Evolutionary conservation across 2,329 filamentous ascomycete genomes (phyloP).

Genomic region (Mycosphaerella arachidis): DNA sequence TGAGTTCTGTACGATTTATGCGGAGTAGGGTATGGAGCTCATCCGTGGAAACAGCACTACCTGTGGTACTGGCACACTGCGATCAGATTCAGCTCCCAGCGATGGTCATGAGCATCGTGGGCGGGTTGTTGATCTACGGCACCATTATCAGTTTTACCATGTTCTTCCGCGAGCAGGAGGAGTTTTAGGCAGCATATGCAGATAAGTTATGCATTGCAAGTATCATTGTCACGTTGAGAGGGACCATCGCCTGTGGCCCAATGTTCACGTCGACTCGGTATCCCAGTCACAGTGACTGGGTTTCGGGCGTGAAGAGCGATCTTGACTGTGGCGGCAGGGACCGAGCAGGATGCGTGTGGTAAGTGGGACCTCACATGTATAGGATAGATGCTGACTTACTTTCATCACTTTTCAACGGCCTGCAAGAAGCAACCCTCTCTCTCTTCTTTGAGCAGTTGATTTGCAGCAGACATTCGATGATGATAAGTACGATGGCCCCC

Average conservation of each 20-base stretch:
- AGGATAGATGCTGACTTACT: too few species aligned
- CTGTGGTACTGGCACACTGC: slow-evolving; percentile 81
- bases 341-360: too few species aligned
- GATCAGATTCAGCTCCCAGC: slow-evolving; percentile 76
- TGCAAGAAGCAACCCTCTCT: too few species aligned
- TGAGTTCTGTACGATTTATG: slow-evolving; percentile 47
- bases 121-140: slow-evolving; percentile 90
- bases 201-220: background rate
- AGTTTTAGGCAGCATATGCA: slow-evolving; percentile 59
- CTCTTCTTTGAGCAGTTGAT: too few species aligned
- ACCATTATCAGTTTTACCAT: slow-evolving; percentile 97
- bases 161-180: slow-evolving; percentile 97
- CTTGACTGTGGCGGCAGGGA: too few species aligned
- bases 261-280: background rate
- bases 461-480: too few species aligned
- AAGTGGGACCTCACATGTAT: too few species aligned
- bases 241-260: background rate
- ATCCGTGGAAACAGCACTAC: slow-evolving; percentile 60
- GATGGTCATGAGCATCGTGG: slow-evolving; percentile 91
- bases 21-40: background rate
- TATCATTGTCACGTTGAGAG: background rate
- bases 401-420: too few species aligned
- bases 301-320: too few species aligned
- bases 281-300: too few species aligned
- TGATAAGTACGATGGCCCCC: too few species aligned